Conservation (phyloP, 2,329 filamentous ascomycete species). For the Amylocarpus encephaloides region DNA sequence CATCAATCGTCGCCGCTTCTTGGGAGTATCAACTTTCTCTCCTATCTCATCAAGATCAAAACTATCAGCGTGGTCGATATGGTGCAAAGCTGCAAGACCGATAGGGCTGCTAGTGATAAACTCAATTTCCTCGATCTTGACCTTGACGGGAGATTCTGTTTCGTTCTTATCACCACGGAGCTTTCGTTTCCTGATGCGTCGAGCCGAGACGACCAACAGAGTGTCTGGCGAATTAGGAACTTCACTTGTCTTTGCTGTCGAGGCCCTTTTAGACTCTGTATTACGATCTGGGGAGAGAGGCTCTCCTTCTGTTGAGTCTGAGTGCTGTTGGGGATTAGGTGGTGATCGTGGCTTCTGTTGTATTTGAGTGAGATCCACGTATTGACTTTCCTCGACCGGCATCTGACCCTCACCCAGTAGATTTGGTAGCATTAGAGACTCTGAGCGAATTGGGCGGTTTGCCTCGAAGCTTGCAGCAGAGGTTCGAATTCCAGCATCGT, state of each 20-base stretch:
- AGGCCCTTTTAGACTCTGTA: neutral
- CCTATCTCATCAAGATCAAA: slow-evolving; percentile 34
- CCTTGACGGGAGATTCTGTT: slow-evolving; percentile 11
- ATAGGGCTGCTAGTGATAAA: slow-evolving; percentile 26
- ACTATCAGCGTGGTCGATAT: slow-evolving; percentile 24
- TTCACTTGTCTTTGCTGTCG: neutral
- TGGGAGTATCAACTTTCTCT: slow-evolving; percentile 30
- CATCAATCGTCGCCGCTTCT: slow-evolving; percentile 23
- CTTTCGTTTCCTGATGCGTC: slow-evolving; percentile 27
- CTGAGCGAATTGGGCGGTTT: neutral
- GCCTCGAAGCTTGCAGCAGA: neutral
- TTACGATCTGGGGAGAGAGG: neutral
- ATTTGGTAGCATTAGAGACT: slow-evolving; percentile 7
- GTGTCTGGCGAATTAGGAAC: slow-evolving; percentile 13
- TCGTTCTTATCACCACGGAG: slow-evolving; percentile 1
- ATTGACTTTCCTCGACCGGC: slow-evolving; percentile 13
- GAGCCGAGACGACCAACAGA: slow-evolving; percentile 24
- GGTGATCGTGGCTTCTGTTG: neutral
- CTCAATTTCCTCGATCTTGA: slow-evolving; percentile 28
- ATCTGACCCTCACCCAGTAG: slow-evolving; percentile 1
- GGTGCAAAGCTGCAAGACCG: slow-evolving; percentile 14
- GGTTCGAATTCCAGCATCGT: neutral
- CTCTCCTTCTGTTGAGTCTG: slow-evolving; percentile 26
- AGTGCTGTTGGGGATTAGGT: slow-evolving; percentile 9
- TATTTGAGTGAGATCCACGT: slow-evolving; percentile 10